Evolutionary conservation across 179 eudicot species (phyloP), one percentile per base, ranked within the genome.

Genomic region (Drosera spatulata): DNA sequence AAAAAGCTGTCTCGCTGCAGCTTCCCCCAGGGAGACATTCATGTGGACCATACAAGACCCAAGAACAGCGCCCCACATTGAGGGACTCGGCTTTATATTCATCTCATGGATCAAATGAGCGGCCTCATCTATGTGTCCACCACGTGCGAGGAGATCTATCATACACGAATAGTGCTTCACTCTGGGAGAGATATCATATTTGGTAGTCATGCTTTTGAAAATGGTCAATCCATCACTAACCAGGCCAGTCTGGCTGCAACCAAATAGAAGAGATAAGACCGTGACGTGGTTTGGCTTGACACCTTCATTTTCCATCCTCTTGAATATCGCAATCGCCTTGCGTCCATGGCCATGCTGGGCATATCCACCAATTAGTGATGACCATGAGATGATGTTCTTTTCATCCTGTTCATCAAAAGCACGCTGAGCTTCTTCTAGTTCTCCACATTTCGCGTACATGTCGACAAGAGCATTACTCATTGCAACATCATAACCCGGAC

Each of bases 401-500:
- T 63, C 69, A 60, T 52, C 49, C 83, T 80, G 78, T 40, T 61
- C 73, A 54, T 66, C 51, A 60, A 87, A 87, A 50, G 67, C 75
- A 65, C 48, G 60, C 50, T 64, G 64, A 53, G 83, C 83, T 63
- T 75, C 82, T 57, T 68, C 72, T 39, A 82, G 77, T 63, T 75
- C 85, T 69, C 88, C 88, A 64, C 83, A 76, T 73, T 85, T 82
- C 58, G 88, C 78, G 68, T 82, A 87, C 95, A 87, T 80, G 65
- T 85, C 86, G 53, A 87, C 68, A n/a, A 87, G 83, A 67, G 87
- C 80, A 75, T 87, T 87, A 33, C 77, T 67, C 75, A 73, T 65
- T 53, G 83, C 80, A 15, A 73, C 65, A 65, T 87, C 91, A 69
- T 58, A 66, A 38, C 50, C 51, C 7, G 78, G 61, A 40, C 66